Evolutionary conservation across 2,329 filamentous ascomycete species (phyloP).

Genomic region (Colletotrichum cordylinicola): DNA sequence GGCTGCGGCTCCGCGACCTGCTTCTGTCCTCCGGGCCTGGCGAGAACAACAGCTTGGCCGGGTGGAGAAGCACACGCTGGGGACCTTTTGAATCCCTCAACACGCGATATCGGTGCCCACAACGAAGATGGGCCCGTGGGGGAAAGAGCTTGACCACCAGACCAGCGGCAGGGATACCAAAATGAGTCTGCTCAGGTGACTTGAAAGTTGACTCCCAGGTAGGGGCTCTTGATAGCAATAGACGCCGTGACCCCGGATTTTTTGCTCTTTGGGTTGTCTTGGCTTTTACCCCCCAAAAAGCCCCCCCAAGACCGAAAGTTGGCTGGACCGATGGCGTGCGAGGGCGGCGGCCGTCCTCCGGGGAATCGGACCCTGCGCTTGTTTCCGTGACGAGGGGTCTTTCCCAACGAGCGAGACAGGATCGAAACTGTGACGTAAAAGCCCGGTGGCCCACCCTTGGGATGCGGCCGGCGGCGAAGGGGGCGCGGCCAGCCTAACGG

Average conservation of each 20-base stretch:
- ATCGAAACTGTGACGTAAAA: slow-evolving; percentile 20
- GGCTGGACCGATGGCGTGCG: slow-evolving; percentile 17
- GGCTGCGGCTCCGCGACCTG: slow-evolving; percentile 11
- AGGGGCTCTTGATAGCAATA: background rate
- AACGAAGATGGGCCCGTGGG: slow-evolving; percentile 16
- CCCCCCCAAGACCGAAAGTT: background rate
- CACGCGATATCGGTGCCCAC: slow-evolving; percentile 14
- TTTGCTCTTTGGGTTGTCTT: background rate
- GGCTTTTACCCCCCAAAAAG: background rate
- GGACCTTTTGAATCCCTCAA: slow-evolving; percentile 1
- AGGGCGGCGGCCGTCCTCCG: background rate
- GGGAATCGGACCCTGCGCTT: background rate
- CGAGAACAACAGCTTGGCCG: background rate
- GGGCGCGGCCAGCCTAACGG: background rate
- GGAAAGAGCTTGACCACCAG: background rate
- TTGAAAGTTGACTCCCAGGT: slow-evolving; percentile 12
- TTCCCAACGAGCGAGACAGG: background rate
- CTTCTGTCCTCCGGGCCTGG: background rate
- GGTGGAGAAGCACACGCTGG: background rate
- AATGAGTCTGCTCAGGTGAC: slow-evolving; percentile 18
- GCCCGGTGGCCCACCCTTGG: background rate
- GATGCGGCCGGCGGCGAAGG: slow-evolving; percentile 12
- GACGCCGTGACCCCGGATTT: slow-evolving; percentile 14
- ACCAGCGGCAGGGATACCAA: slow-evolving; percentile 1
- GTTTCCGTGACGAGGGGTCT: background rate